A percentile compares a stretch with the other conserved stretches of the same genome.
Conservation (phyloP, 2,329 filamentous ascomycete genomes). For the Nemania sp. region DNA sequence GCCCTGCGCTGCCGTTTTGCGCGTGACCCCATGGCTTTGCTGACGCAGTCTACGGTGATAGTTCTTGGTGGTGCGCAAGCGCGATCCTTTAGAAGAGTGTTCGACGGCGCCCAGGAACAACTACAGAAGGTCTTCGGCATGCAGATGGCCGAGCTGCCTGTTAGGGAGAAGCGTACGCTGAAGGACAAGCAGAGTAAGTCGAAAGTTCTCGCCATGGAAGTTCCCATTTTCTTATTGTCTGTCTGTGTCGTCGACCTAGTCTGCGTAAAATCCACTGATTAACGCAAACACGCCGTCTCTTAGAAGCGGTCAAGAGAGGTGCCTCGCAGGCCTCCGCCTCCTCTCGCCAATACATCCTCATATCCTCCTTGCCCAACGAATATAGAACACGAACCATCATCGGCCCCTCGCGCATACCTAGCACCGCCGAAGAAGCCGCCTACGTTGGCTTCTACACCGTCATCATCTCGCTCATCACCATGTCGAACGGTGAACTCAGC, state of each 20-base stretch:
- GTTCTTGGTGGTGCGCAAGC: constrained; percentile 72
- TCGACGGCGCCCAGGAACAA: constrained; percentile 74
- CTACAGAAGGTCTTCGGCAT: constrained; percentile 83
- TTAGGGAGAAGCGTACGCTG: constrained; percentile 78
- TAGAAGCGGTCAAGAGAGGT: constrained; percentile 46
- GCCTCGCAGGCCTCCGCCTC: constrained; percentile 55
- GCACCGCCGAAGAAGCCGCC: constrained; percentile 69
- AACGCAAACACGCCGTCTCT: neutral
- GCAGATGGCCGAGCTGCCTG: constrained; percentile 83
- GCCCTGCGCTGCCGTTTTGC: neutral
- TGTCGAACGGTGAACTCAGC: constrained; percentile 73
- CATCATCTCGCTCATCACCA: constrained; percentile 74
- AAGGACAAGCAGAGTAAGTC: constrained; percentile 73
- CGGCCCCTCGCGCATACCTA: constrained; percentile 68
- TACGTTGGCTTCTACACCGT: constrained; percentile 83
- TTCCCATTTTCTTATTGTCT: neutral
- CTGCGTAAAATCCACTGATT: constrained; percentile 42
- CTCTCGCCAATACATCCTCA: constrained; percentile 77
- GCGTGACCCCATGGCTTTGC: neutral
- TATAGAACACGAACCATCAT: constrained; percentile 73
- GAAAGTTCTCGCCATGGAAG: neutral
- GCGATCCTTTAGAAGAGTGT: constrained; percentile 76
- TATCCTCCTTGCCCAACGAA: constrained; percentile 68
- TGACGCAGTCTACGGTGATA: neutral
- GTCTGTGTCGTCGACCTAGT: neutral